phyloP scores from a whole-genome alignment of 345 rosid genomes.

The Eucalyptus brandiana region DNA sequence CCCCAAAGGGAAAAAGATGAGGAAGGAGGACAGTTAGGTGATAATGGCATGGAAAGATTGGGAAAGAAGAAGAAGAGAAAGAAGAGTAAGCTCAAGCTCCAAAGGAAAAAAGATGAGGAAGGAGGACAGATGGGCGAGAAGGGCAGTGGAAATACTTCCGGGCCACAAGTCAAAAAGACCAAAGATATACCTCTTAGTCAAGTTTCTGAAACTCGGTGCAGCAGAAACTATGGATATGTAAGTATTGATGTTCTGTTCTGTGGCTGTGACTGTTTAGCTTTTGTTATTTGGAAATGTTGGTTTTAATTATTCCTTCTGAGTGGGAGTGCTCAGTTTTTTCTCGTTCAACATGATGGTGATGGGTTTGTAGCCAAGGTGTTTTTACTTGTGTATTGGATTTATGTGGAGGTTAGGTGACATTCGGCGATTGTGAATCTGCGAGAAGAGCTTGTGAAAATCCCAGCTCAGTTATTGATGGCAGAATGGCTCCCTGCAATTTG shows the following conservation, averaged over 20 bases:
- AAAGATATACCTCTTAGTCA: background rate
- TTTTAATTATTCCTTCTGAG: background rate
- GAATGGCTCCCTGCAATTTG: conserved; percentile 19
- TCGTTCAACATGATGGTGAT: background rate
- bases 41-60: background rate
- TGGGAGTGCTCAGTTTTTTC: background rate
- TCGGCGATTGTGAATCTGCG: conserved; percentile 5
- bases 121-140: background rate
- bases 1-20: background rate
- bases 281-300: background rate
- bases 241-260: background rate
- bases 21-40: background rate
- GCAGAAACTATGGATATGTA: conserved; percentile 9
- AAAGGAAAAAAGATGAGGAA: background rate
- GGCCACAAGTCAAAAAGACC: background rate
- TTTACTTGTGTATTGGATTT: background rate
- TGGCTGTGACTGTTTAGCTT: background rate
- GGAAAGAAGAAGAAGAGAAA: background rate
- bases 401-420: background rate
- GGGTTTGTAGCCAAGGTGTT: background rate
- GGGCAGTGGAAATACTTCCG: background rate
- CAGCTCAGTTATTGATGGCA: conserved; percentile 20
- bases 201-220: background rate
- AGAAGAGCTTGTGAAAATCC: conserved; percentile 25
- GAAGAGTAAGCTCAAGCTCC: background rate